phyloP scores from a whole-genome alignment of 164 flowering plant species.

The Magnolia changhungtana region DNA sequence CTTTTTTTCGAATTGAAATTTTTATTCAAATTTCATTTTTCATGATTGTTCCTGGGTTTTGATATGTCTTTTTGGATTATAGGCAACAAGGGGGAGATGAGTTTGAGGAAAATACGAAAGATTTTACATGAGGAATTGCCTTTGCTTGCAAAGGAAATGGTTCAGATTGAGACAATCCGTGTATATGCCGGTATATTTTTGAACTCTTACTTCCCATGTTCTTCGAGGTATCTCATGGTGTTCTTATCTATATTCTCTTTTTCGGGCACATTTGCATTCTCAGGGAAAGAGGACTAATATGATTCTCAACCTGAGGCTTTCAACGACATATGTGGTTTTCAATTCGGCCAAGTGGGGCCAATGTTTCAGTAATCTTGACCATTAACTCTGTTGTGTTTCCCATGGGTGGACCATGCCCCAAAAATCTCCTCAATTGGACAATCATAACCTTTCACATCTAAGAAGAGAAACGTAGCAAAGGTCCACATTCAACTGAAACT shows the following conservation, averaged over 20 bases:
- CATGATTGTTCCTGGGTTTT: background rate
- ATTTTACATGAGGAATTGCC: slow-evolving; percentile 22
- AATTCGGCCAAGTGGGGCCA: background rate
- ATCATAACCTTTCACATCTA: too few species aligned
- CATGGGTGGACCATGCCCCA: background rate
- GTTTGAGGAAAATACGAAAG: slow-evolving; percentile 4
- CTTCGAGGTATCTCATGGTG: background rate
- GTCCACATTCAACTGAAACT: background rate
- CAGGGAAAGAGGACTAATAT: background rate
- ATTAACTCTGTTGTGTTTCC: background rate
- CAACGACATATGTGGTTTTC: too few species aligned
- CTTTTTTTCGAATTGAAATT: background rate
- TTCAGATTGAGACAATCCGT: slow-evolving; percentile 20
- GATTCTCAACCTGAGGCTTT: background rate
- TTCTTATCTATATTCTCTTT: background rate
- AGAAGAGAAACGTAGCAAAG: background rate
- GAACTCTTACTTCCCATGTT: background rate
- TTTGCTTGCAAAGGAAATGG: slow-evolving; percentile 22
- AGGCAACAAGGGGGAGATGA: slow-evolving; percentile 5
- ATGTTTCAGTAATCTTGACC: background rate
- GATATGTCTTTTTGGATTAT: background rate
- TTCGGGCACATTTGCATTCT: background rate
- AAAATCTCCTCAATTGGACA: too few species aligned
- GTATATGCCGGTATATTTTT: slow-evolving; percentile 21
- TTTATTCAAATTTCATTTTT: background rate